Conservation (phyloP, 345 rosid genomes). For the Draba incana region DNA sequence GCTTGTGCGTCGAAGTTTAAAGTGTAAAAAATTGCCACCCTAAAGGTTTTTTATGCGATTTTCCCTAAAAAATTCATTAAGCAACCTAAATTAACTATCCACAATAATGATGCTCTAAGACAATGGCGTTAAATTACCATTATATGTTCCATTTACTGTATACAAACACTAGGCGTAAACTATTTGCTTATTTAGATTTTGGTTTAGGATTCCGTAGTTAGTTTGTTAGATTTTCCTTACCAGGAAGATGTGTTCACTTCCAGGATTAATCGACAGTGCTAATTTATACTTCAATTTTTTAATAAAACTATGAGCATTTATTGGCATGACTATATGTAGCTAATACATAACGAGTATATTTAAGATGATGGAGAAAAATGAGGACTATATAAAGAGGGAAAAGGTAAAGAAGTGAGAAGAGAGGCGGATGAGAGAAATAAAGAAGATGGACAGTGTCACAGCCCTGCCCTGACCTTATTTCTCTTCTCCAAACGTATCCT, state of each 20-base stretch:
- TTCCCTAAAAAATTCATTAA: no score
- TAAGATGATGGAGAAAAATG: constrained; percentile 18
- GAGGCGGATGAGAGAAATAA: constrained; percentile 39
- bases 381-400: constrained; percentile 21
- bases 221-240: no score
- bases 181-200: background rate
- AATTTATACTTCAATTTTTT: no score
- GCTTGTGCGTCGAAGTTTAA: no score
- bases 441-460: constrained; percentile 39
- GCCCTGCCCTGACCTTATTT: constrained; percentile 43
- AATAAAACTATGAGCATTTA: background rate
- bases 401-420: constrained; percentile 25
- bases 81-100: no score
- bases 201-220: no score
- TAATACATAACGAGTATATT: background rate
- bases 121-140: no score
- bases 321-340: constrained; percentile 3
- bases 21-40: no score
- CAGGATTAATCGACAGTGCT: background rate
- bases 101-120: no score
- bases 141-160: background rate
- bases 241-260: background rate
- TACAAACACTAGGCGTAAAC: background rate
- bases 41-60: no score
- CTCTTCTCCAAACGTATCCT: constrained; percentile 30